Conservation (phyloP, 345 rosid species). For the Draba incana region DNA sequence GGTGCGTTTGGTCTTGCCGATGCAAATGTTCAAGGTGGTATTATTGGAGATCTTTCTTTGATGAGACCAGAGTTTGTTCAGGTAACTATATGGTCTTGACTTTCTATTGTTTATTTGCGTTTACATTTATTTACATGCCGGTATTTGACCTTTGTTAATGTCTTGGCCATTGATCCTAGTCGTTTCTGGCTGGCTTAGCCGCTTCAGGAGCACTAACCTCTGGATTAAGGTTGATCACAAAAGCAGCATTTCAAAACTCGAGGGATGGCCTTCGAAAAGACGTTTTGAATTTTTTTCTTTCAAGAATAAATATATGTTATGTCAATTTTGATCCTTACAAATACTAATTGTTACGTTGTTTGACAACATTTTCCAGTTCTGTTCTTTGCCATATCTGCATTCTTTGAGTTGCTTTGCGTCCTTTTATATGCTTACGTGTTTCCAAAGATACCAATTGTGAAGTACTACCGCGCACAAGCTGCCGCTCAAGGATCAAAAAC, state of each 20-base stretch:
- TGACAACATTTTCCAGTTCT: constrained; percentile 48
- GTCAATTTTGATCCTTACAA: background rate
- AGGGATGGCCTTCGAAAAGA: constrained; percentile 76
- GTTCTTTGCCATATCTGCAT: constrained; percentile 60
- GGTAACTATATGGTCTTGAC: constrained; percentile 31
- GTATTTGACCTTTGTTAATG: constrained; percentile 7
- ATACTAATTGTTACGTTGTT: background rate
- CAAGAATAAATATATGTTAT: background rate
- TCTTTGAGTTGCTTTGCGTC: constrained; percentile 58
- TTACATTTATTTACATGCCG: background rate
- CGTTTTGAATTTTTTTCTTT: constrained; percentile 14
- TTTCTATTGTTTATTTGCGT: background rate
- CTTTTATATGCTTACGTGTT: constrained; percentile 59
- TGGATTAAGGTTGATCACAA: constrained; percentile 64
- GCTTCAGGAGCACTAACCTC: constrained; percentile 84
- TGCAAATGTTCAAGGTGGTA: constrained; percentile 84
- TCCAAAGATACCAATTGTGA: constrained; percentile 66
- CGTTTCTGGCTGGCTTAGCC: constrained; percentile 77
- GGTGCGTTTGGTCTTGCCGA: constrained; percentile 71
- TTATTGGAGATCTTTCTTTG: constrained; percentile 78
- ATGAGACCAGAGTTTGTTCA: constrained; percentile 84
- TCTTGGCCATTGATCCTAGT: constrained; percentile 40
- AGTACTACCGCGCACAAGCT: constrained; percentile 68
- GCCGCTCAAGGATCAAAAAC: constrained; percentile 77
- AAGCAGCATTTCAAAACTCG: constrained; percentile 62